A percentile compares a stretch with the other conserved stretches of the same genome.
Evolutionary conservation across 768 basidiomycete species (phyloP).

Genomic region (Mycena albidolilacea): DNA sequence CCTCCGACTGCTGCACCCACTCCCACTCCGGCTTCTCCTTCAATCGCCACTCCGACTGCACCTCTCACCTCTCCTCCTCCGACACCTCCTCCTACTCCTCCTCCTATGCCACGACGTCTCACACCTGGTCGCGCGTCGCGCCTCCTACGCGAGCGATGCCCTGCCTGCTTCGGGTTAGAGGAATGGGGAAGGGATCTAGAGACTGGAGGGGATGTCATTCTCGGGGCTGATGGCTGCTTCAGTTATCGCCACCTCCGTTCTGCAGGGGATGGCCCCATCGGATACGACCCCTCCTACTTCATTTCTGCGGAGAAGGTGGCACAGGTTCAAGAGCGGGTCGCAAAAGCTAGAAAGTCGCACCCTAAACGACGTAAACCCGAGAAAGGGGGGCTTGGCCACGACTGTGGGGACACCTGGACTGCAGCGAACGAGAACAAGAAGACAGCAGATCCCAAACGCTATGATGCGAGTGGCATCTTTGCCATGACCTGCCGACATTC

Average conservation of each 20-base stretch:
- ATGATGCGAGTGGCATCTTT: constrained; percentile 40
- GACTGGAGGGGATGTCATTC: constrained; percentile 52
- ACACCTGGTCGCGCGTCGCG: too few species aligned
- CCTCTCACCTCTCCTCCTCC: too few species aligned
- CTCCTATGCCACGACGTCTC: too few species aligned
- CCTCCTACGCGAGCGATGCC: neutral
- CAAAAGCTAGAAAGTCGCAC: constrained; percentile 35
- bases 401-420: constrained; percentile 50
- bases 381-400: constrained; percentile 48
- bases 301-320: constrained; percentile 53
- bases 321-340: constrained; percentile 47
- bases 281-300: constrained; percentile 49
- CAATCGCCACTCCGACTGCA: too few species aligned
- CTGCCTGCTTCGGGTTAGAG: neutral
- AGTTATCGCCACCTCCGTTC: constrained; percentile 49
- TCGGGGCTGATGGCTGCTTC: constrained; percentile 55
- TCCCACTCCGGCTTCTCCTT: too few species aligned
- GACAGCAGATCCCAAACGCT: constrained; percentile 44
- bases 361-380: neutral
- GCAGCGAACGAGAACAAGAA: constrained; percentile 50
- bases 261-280: too few species aligned
- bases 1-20: too few species aligned
- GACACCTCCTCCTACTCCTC: too few species aligned
- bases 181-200: neutral
- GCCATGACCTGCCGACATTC: constrained; percentile 55